A percentile compares a stretch with the other conserved stretches of the same genome.
Conservation (phyloP, 768 basidiomycete genomes). For the Dendrothele bispora region DNA sequence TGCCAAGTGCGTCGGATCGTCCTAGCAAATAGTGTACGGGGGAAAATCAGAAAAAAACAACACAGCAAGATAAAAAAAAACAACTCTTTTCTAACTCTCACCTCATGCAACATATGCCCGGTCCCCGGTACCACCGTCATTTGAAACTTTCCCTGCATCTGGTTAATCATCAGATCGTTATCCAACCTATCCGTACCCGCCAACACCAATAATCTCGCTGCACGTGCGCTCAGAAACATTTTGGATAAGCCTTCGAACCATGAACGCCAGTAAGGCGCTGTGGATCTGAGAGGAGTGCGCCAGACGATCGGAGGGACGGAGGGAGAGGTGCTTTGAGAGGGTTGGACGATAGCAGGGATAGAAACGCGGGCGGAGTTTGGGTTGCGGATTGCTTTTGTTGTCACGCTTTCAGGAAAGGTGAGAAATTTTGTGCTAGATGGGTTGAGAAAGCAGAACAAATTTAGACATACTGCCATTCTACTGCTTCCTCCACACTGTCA, state of each 20-base stretch:
- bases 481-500: constrained; percentile 76
- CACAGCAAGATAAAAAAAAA: constrained; percentile 4
- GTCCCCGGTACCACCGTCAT: constrained; percentile 83
- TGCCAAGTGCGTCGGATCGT: constrained; percentile 80
- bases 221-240: constrained; percentile 74
- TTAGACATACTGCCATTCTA: constrained; percentile 90
- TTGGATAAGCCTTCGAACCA: constrained; percentile 88
- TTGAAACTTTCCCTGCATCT: constrained; percentile 97
- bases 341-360: constrained; percentile 74
- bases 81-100: constrained; percentile 29
- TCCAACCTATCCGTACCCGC: constrained; percentile 95
- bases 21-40: constrained; percentile 43
- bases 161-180: constrained; percentile 91
- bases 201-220: constrained; percentile 85
- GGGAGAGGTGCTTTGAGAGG: constrained; percentile 35
- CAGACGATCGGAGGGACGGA: constrained; percentile 57
- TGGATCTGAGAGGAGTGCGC: constrained; percentile 82
- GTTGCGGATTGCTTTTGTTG: constrained; percentile 83
- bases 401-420: constrained; percentile 52
- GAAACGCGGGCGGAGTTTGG: constrained; percentile 82
- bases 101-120: constrained; percentile 95
- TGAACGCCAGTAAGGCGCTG: constrained; percentile 88
- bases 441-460: constrained; percentile 3
- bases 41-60: background rate
- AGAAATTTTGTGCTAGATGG: background rate